Evolutionary conservation across 257 asterid genomes (phyloP), one percentile per base, ranked within the genome.

Genomic region (Jacaranda mimosifolia): DNA sequence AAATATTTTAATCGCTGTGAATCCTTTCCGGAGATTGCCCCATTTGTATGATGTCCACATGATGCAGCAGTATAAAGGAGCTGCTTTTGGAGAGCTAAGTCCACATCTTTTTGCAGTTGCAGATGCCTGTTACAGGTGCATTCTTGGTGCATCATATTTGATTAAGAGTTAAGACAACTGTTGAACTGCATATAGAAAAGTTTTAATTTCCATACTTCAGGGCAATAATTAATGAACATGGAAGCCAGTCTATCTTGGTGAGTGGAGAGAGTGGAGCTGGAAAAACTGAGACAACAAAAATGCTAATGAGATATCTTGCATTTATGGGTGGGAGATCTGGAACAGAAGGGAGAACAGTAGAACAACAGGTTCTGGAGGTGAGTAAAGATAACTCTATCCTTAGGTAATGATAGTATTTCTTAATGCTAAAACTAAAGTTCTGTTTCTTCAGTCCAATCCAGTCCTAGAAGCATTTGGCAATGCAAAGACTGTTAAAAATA

Each of bases 231-330:
- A 91, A 95, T 79, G 99, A 95, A 71, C 94, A 89, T 6, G 96
- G 93, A 65, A 95, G 96, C 91, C 97, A 95, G 75, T 93, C 99
- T 46, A 95, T 95, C 77, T 83, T 95, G 90, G 99, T 95, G 63
- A 95, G 98, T 76, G 99, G 99, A 79, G 99, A 95, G 83, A 92
- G 98, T 71, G 99, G 99, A 74, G 99, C 98, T 26, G 98, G 97
- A 12, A 95, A 95, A 86, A 93, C 98, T 0, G 99, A 95, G 89
- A 93, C 99, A 21, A 95, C 99, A 5, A 95, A 95, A 79, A 89
- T 92, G 99, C 80, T 95, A 9, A 95, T 95, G 99, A 89, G 97
- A 81, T 95, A 95, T 84, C 98, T 95, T 68, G 98, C 99, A 0
- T 93, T 90, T 63, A 91, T 93, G 98, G 99, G 98, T n/a, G 99